These are phyloP conservation scores for Trypanosoma lewisi DNA, from an alignment of 208 protist species.

Conservation along the genomic window DNA sequence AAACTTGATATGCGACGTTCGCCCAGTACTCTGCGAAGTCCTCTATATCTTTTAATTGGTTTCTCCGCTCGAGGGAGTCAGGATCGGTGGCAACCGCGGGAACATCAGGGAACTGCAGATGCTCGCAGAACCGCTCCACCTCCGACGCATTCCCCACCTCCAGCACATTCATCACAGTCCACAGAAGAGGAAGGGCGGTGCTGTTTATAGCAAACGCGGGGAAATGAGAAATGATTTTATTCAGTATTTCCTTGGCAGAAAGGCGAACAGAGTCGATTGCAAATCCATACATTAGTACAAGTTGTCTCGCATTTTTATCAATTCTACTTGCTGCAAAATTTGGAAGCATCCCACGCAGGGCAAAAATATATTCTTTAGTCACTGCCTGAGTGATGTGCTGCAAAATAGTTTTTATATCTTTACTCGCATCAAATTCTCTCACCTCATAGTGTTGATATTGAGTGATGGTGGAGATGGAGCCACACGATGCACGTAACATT, in stretches of 20 bases:
- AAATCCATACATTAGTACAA: constrained; percentile 75
- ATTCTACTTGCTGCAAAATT: constrained; percentile 46
- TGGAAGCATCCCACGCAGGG: constrained; percentile 39
- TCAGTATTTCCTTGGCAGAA: constrained; percentile 50
- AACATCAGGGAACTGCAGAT: constrained; percentile 41
- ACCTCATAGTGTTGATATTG: constrained; percentile 80
- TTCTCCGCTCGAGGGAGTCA: constrained; percentile 49
- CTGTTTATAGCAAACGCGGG: constrained; percentile 52
- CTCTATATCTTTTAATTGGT: constrained; percentile 42
- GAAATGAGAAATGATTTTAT: constrained; percentile 50
- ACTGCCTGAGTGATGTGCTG: constrained; percentile 33
- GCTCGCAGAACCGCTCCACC: constrained; percentile 55
- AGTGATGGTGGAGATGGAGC: constrained; percentile 71
- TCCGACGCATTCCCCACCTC: constrained; percentile 45
- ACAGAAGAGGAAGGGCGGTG: constrained; percentile 67
- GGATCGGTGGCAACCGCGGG: constrained; percentile 50
- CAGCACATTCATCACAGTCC: constrained; percentile 66
- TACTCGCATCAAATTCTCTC: constrained; percentile 76
- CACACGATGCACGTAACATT: constrained; percentile 65
- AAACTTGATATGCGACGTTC: constrained; percentile 21
- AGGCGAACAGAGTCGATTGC: constrained; percentile 62
- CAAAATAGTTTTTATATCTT: constrained; percentile 41
- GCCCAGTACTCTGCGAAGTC: constrained; percentile 56
- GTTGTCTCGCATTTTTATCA: constrained; percentile 50
- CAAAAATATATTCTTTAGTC: constrained; percentile 48